A percentile compares a stretch with the other conserved stretches of the same genome.
Evolutionary conservation across 257 asterid species (phyloP).

Genomic region (Parsonsia alboflavescens): DNA sequence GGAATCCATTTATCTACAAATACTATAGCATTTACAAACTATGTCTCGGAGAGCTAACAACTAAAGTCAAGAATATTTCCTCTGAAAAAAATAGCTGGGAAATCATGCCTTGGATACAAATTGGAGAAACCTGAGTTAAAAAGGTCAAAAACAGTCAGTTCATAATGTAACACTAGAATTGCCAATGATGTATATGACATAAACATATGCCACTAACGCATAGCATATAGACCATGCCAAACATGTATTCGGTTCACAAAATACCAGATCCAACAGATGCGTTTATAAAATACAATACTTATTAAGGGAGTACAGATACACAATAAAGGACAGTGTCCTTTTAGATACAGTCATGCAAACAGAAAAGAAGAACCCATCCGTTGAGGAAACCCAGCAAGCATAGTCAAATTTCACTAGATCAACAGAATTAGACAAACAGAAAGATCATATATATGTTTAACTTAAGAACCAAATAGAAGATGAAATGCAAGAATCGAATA

Average conservation of each 20-base stretch:
- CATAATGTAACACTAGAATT: neutral
- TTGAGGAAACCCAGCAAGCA: neutral
- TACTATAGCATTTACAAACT: slow-evolving; percentile 21
- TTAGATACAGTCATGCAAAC: neutral
- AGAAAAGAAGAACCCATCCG: neutral
- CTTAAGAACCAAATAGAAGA: neutral
- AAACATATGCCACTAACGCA: neutral
- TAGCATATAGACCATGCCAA: neutral
- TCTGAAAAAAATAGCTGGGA: slow-evolving; percentile 18
- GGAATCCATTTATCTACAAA: slow-evolving; percentile 27
- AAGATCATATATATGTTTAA: neutral
- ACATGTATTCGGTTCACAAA: neutral
- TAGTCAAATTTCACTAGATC: neutral
- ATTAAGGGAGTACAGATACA: too few species aligned
- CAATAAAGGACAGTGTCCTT: too few species aligned
- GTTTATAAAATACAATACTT: neutral
- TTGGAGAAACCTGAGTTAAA: slow-evolving; percentile 19
- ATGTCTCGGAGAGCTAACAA: slow-evolving; percentile 9
- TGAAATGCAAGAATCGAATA: neutral
- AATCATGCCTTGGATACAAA: slow-evolving; percentile 20
- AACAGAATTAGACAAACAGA: neutral
- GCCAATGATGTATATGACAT: neutral
- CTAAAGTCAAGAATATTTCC: slow-evolving; percentile 15
- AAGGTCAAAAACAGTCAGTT: slow-evolving; percentile 6
- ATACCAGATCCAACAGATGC: neutral